Evolutionary conservation across 2,329 filamentous ascomycete species (phyloP).

Genomic region (Trichoderma guizhouense): DNA sequence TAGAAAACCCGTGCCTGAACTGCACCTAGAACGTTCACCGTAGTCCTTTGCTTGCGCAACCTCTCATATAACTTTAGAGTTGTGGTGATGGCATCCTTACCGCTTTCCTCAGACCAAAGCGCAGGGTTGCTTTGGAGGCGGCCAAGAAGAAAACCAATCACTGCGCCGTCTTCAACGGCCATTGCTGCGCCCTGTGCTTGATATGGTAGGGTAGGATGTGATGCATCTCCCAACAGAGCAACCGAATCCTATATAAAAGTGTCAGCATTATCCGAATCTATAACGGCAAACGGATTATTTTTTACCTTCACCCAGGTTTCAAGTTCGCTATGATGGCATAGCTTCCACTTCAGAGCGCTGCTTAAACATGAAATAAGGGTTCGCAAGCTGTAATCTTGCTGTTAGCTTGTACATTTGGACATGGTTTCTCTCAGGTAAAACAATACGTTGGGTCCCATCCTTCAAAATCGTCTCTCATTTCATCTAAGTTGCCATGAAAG

Average conservation of each 20-base stretch:
- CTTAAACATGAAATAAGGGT: not conserved
- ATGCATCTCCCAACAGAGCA: not conserved
- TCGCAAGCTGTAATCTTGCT: not conserved
- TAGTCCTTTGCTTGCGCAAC: not conserved
- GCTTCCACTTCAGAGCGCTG: not conserved
- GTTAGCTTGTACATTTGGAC: not conserved
- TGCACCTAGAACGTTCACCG: not conserved
- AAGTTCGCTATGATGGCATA: not conserved
- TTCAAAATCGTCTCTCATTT: not conserved
- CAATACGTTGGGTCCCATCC: not conserved
- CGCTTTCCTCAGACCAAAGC: not conserved
- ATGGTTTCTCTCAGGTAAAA: not conserved
- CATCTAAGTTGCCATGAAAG: not conserved
- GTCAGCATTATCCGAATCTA: not conserved
- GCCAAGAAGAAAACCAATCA: not conserved
- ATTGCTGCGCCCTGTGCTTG: not conserved
- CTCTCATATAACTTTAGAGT: not conserved
- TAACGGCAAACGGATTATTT: accelerated
- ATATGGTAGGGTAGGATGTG: not conserved
- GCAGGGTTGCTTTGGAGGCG: not conserved
- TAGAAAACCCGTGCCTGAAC: not conserved
- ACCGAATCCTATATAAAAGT: not conserved
- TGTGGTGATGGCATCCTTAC: not conserved
- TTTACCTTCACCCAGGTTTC: not conserved
- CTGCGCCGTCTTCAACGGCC: not conserved